These are phyloP conservation scores for Saururus chinensis DNA, from an alignment of 164 flowering plant species.

Conservation along the genomic window DNA sequence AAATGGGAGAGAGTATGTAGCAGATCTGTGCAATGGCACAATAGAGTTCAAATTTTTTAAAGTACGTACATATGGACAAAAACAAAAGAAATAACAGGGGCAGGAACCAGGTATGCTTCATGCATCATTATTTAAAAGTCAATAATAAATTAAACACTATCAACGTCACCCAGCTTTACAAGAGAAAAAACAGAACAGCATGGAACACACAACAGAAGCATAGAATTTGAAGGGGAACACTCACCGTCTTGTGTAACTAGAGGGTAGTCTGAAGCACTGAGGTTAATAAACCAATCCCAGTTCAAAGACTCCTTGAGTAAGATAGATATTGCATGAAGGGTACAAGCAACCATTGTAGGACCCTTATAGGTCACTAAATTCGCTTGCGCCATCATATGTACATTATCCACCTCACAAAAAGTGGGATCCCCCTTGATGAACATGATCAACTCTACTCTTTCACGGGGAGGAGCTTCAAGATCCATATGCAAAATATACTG, in stretches of 20 bases:
- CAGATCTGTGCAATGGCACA: conserved; percentile 53
- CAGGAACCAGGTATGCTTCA: not conserved
- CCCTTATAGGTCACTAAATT: conserved; percentile 97
- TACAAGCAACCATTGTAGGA: conserved; percentile 95
- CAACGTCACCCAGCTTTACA: too few species aligned
- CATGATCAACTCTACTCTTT: conserved; percentile 58
- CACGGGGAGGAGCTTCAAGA: conserved; percentile 93
- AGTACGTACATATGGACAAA: not conserved
- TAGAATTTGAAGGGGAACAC: conserved; percentile 9
- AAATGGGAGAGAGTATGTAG: conserved; percentile 68
- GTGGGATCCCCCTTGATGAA: conserved; percentile 60
- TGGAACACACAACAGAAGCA: not conserved
- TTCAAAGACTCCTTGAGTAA: conserved; percentile 64
- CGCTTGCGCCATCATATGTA: conserved; percentile 78
- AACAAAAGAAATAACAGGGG: not conserved
- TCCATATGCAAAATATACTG: conserved; percentile 90
- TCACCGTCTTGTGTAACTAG: conserved; percentile 95
- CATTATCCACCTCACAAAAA: conserved; percentile 73
- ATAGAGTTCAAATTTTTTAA: not conserved
- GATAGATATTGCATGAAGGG: conserved; percentile 88
- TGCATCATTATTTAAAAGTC: too few species aligned
- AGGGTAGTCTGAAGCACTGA: conserved; percentile 98
- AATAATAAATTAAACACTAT: too few species aligned
- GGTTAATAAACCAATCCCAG: conserved; percentile 98
- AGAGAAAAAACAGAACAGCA: not conserved